Percentiles rank a stretch among this genome's conserved stretches.
phyloP scores from a whole-genome alignment of 2,329 filamentous ascomycete genomes.

The Westerdykella aurantiaca region DNA sequence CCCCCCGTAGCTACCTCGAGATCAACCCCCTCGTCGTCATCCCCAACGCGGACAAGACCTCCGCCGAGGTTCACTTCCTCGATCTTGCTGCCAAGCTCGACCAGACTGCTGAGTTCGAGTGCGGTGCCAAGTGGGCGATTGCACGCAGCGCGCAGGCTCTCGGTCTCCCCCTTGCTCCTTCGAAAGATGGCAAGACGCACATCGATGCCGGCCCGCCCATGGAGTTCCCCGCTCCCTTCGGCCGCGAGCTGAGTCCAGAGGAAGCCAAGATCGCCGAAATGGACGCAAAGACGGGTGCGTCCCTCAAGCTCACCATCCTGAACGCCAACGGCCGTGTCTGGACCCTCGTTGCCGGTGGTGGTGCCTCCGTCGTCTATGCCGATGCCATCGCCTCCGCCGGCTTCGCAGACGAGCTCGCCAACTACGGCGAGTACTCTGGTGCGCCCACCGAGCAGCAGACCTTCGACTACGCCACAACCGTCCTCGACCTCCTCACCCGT shows the following conservation, averaged over 20 bases:
- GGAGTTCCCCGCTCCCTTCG: slow-evolving; percentile 98
- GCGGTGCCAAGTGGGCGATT: slow-evolving; percentile 97
- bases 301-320: slow-evolving; percentile 94
- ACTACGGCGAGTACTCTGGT: slow-evolving; percentile 99
- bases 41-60: slow-evolving; percentile 86
- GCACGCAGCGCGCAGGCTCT: slow-evolving; percentile 85
- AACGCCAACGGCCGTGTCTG: slow-evolving; percentile 90
- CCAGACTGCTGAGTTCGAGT: slow-evolving; percentile 99
- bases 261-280: slow-evolving; percentile 98
- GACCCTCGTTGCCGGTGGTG: slow-evolving; percentile 98
- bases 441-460: slow-evolving; percentile 98
- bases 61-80: slow-evolving; percentile 93
- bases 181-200: slow-evolving; percentile 69
- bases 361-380: slow-evolving; percentile 98
- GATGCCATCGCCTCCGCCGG: slow-evolving; percentile 96
- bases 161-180: slow-evolving; percentile 62
- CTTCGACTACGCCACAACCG: slow-evolving; percentile 96
- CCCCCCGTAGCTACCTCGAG: slow-evolving; percentile 67
- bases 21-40: slow-evolving; percentile 99
- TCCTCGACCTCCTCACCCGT: slow-evolving; percentile 95
- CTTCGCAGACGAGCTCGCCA: slow-evolving; percentile 92
- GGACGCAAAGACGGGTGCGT: slow-evolving; percentile 98
- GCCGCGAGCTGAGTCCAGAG: slow-evolving; percentile 96
- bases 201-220: slow-evolving; percentile 96
- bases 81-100: slow-evolving; percentile 98